phyloP scores from a whole-genome alignment of 306 rosid genomes.

The Fagus crenata region DNA sequence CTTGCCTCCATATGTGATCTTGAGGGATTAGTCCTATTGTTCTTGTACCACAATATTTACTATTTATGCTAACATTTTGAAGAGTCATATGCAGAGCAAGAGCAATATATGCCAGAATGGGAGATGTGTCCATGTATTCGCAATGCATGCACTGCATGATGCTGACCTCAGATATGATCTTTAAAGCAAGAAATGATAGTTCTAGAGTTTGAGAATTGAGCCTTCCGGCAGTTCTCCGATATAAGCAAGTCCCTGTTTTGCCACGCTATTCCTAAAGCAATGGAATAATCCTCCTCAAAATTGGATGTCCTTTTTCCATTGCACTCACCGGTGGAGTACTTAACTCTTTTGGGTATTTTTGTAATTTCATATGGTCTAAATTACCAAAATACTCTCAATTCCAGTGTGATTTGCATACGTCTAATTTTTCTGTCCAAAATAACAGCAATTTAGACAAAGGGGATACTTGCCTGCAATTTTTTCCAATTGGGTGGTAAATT shows the following conservation, averaged over 20 bases:
- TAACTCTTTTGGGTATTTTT: no score
- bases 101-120: slow-evolving; percentile 68
- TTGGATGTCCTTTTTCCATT: slow-evolving; percentile 41
- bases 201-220: slow-evolving; percentile 43
- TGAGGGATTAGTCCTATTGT: slow-evolving; percentile 41
- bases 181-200: slow-evolving; percentile 58
- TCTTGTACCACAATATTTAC: slow-evolving; percentile 37
- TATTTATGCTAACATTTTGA: slow-evolving; percentile 43
- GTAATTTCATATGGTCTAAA: no score
- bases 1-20: slow-evolving; percentile 57
- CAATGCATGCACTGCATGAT: slow-evolving; percentile 56
- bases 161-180: slow-evolving; percentile 71
- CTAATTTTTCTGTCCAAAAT: no score
- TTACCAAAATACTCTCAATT: no score
- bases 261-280: slow-evolving; percentile 82
- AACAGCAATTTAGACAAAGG: no score
- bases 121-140: slow-evolving; percentile 60
- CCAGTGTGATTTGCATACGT: no score
- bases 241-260: slow-evolving; percentile 74
- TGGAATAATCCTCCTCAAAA: slow-evolving; percentile 78
- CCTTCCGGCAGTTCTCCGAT: slow-evolving; percentile 53
- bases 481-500: no score
- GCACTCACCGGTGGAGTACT: no score
- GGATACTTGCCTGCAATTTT: no score
- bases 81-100: slow-evolving; percentile 69